A percentile compares a stretch with the other conserved stretches of the same genome.
phyloP scores from a whole-genome alignment of 2,329 filamentous ascomycete genomes.

The Pezicula carpinea region DNA sequence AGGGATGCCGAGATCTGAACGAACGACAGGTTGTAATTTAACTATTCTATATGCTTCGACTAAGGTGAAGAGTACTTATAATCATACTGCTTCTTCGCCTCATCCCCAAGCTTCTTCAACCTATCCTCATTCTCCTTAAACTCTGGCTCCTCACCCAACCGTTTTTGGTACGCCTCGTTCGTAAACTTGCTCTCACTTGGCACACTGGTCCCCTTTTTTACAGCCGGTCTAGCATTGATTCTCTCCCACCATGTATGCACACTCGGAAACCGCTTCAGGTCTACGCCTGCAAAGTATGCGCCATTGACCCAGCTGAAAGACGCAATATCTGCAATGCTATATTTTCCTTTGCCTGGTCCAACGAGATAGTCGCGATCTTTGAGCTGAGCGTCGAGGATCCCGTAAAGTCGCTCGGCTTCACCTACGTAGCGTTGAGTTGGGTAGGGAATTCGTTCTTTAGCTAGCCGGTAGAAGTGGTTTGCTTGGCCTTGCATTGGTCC shows the following conservation, averaged over 20 bases:
- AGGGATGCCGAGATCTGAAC: no score
- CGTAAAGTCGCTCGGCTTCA: conserved; percentile 70
- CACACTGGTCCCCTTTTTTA: conserved; percentile 59
- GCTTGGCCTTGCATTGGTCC: conserved; percentile 72
- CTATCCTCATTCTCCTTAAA: conserved; percentile 40
- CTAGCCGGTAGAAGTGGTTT: conserved; percentile 66
- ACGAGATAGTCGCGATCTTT: conserved; percentile 44
- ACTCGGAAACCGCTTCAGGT: conserved; percentile 60
- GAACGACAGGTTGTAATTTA: no score
- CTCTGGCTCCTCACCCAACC: conserved; percentile 41
- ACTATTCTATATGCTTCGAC: not conserved
- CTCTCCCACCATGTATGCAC: conserved; percentile 64
- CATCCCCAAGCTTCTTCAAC: conserved; percentile 15
- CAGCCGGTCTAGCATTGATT: conserved; percentile 52
- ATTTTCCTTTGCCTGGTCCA: conserved; percentile 49
- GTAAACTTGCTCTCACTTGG: conserved; percentile 41
- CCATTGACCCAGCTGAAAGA: conserved; percentile 64
- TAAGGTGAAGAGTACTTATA: conserved; percentile 27
- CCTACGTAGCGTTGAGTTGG: conserved; percentile 70
- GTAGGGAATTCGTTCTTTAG: conserved; percentile 66
- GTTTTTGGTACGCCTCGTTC: conserved; percentile 37
- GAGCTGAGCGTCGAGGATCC: conserved; percentile 65
- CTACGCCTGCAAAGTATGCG: conserved; percentile 55
- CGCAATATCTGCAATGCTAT: conserved; percentile 68
- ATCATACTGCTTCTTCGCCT: conserved; percentile 23